Conservation (phyloP, 257 asterid species). For the Gentiana macrophylla region DNA sequence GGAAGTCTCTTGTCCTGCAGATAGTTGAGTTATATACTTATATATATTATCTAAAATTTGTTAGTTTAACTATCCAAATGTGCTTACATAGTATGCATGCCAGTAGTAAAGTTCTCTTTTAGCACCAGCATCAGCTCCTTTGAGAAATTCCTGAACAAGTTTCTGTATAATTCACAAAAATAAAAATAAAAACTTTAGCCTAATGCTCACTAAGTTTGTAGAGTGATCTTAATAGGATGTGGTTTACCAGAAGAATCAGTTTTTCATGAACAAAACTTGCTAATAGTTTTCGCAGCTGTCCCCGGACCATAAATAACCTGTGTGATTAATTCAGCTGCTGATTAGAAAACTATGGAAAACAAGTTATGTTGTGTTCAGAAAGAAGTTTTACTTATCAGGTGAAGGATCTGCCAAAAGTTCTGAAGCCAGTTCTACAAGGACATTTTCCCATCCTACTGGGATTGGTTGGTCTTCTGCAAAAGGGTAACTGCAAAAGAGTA, state of each 20-base stretch:
- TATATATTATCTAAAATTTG: background rate
- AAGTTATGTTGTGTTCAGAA: background rate
- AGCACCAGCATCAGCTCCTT: constrained; percentile 32
- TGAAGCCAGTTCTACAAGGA: constrained; percentile 53
- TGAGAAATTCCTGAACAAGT: constrained; percentile 58
- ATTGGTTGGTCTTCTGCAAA: constrained; percentile 77
- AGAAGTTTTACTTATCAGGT: constrained; percentile 37
- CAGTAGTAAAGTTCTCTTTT: constrained; percentile 72
- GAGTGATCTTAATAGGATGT: background rate
- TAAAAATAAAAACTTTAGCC: constrained; percentile 1
- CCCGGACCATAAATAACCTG: constrained; percentile 54
- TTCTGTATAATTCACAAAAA: constrained; percentile 29
- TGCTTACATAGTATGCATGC: constrained; percentile 84
- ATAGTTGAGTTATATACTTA: constrained; percentile 4
- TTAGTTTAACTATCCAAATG: background rate
- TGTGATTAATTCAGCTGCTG: background rate
- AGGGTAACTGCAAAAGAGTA: constrained; percentile 48
- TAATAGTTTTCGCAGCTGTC: constrained; percentile 58
- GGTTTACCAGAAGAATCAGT: constrained; percentile 65
- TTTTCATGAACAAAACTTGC: constrained; percentile 62
- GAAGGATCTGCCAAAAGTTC: constrained; percentile 60
- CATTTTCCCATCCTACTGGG: constrained; percentile 78
- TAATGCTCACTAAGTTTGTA: background rate
- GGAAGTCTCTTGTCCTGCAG: constrained; percentile 86
- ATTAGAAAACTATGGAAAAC: background rate